Evolutionary conservation across 345 rosid genomes (phyloP).

Genomic region (Orychophragmus violaceus): DNA sequence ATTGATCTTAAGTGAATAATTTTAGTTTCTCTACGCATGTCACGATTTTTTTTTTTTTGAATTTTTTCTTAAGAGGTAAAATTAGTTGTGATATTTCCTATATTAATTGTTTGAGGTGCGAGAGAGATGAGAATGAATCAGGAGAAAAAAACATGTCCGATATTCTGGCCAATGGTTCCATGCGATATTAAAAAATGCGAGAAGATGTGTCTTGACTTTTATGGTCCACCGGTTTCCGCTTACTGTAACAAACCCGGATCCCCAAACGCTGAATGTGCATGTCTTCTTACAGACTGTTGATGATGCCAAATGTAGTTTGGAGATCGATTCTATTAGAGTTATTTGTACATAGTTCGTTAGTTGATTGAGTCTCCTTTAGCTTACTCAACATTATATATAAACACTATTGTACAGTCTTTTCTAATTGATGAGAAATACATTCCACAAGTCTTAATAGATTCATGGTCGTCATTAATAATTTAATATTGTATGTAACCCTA

Average conservation of each 20-base stretch:
- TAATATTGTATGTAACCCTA: background rate
- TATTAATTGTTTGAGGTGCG: background rate
- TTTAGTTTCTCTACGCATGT: background rate
- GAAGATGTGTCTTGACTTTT: conserved; percentile 5
- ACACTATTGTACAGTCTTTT: too few species aligned
- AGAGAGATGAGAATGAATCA: conserved; percentile 19
- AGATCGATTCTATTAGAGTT: too few species aligned
- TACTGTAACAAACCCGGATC: conserved; percentile 1
- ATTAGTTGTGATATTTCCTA: background rate
- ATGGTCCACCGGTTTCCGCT: conserved; percentile 9
- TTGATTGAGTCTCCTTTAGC: too few species aligned
- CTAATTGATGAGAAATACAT: too few species aligned
- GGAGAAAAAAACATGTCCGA: background rate
- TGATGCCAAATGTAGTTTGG: background rate
- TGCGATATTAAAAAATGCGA: conserved; percentile 17
- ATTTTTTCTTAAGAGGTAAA: background rate
- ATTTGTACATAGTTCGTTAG: too few species aligned
- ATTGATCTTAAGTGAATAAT: background rate
- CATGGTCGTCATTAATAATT: too few species aligned
- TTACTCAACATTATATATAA: too few species aligned
- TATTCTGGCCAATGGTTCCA: conserved; percentile 23
- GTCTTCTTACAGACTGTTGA: conserved; percentile 9
- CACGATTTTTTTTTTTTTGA: background rate
- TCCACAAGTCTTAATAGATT: too few species aligned
- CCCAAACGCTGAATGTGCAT: conserved; percentile 15